Evolutionary conservation across 495 filamentous ascomycete species (phyloP).

Genomic region (Friedmanniomyces endolithicus): DNA sequence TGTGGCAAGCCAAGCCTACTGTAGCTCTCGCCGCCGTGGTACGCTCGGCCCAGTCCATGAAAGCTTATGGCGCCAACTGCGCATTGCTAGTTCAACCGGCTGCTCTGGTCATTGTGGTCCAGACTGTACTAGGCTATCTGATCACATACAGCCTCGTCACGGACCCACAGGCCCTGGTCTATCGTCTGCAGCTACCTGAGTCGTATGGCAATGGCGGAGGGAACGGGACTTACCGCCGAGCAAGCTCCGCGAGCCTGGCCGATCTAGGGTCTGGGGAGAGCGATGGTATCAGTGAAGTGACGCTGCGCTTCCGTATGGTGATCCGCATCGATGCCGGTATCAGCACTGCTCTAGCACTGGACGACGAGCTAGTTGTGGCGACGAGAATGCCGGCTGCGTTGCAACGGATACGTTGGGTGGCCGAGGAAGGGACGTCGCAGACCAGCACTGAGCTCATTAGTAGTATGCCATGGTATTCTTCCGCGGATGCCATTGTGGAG

Average conservation of each 20-base stretch:
- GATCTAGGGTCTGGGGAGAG: conserved; percentile 52
- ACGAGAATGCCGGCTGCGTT: conserved; percentile 87
- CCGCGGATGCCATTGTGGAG: conserved; percentile 54
- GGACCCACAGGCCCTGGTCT: conserved; percentile 69
- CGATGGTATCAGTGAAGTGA: conserved; percentile 73
- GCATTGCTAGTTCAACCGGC: conserved; percentile 81
- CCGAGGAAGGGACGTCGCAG: conserved; percentile 67
- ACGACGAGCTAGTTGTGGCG: conserved; percentile 86
- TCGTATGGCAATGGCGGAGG: conserved; percentile 42
- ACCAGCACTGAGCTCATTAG: conserved; percentile 84
- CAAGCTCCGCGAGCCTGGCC: conserved; percentile 30
- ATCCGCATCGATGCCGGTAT: conserved; percentile 98
- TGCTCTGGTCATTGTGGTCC: conserved; percentile 81
- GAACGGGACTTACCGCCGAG: conserved; percentile 46
- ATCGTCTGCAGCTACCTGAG: conserved; percentile 27
- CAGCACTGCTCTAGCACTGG: conserved; percentile 70
- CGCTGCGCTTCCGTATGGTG: conserved; percentile 86
- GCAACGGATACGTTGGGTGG: conserved; percentile 90
- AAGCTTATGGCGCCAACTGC: conserved; percentile 73
- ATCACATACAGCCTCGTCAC: conserved; percentile 90
- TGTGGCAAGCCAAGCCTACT: conserved; percentile 95
- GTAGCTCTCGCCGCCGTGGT: conserved; percentile 75
- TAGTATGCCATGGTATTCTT: conserved; percentile 70
- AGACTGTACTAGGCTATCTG: conserved; percentile 74
- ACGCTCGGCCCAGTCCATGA: conserved; percentile 64